Evolutionary conservation across 2,329 filamentous ascomycete genomes (phyloP).

Genomic region (Escovopsis weberi): DNA sequence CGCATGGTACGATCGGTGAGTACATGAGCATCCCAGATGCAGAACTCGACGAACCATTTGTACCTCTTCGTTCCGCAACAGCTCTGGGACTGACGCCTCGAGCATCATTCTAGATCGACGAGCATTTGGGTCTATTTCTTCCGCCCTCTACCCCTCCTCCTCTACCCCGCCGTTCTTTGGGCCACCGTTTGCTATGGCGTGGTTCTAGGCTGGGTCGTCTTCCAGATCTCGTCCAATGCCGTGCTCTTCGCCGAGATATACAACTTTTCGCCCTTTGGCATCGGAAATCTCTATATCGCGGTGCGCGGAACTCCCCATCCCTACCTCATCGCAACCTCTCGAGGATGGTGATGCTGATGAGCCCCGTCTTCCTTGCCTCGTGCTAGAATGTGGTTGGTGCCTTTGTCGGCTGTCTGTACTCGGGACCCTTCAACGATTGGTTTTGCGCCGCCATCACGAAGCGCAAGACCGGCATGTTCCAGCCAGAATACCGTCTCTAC

Average conservation of each 20-base stretch:
- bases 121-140: not conserved
- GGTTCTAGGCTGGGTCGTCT: not conserved
- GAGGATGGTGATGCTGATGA: not conserved
- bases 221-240: not conserved
- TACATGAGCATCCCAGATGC: not conserved
- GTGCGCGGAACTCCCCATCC: not conserved
- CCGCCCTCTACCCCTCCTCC: not conserved
- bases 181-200: conserved; percentile 1
- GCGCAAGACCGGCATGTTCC: not conserved
- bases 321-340: too few species aligned
- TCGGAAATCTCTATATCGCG: conserved; percentile 1
- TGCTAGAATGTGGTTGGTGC: not conserved
- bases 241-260: not conserved
- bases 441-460: not conserved
- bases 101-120: not conserved
- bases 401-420: not conserved
- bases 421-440: not conserved
- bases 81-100: too few species aligned
- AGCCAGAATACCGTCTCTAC: conserved; percentile 1
- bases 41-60: too few species aligned
- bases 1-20: conserved; percentile 1
- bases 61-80: too few species aligned
- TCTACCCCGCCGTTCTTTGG: conserved; percentile 1
- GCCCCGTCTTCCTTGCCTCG: not conserved
- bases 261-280: not conserved